A percentile compares a stretch with the other conserved stretches of the same genome.
These are phyloP conservation scores for Annona squamosa DNA, from an alignment of 164 flowering plant genomes.

Conservation along the genomic window DNA sequence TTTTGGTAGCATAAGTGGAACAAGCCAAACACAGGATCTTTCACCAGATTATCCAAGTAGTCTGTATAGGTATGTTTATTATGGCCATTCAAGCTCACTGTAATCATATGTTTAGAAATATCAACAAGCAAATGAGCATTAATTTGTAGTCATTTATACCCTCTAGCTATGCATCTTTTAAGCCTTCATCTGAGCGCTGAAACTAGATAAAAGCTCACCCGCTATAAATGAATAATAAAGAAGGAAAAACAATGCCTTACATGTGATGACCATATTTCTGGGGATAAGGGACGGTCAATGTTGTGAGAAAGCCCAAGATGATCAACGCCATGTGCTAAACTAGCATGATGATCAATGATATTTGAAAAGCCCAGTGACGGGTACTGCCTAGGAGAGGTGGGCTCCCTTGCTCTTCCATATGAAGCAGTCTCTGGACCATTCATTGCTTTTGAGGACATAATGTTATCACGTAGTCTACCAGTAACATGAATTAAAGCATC, in stretches of 20 bases:
- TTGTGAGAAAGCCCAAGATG: slow-evolving; percentile 39
- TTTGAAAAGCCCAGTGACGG: slow-evolving; percentile 29
- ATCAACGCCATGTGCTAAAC: slow-evolving; percentile 37
- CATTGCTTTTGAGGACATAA: slow-evolving; percentile 27
- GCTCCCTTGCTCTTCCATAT: slow-evolving; percentile 38
- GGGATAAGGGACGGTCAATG: slow-evolving; percentile 37
- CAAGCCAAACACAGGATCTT: too few relatives aligned
- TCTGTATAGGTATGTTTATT: too few relatives aligned
- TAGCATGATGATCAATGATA: slow-evolving; percentile 22
- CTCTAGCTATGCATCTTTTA: neutral
- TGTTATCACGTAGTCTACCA: slow-evolving; percentile 57
- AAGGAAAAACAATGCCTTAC: slow-evolving; percentile 21
- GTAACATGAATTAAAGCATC: slow-evolving; percentile 67
- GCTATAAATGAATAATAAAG: neutral
- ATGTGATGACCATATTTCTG: slow-evolving; percentile 47
- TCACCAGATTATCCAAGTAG: too few relatives aligned
- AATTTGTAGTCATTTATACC: too few relatives aligned
- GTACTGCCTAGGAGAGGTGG: slow-evolving; percentile 23
- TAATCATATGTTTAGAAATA: too few relatives aligned
- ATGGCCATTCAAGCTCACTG: too few relatives aligned
- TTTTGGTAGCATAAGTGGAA: too few relatives aligned
- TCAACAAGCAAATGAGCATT: too few relatives aligned
- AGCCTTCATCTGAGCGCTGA: neutral
- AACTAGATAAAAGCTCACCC: neutral
- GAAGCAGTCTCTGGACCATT: slow-evolving; percentile 34